Evolutionary conservation across 495 filamentous ascomycete species (phyloP).

Genomic region (Geopyxis carbonaria): DNA sequence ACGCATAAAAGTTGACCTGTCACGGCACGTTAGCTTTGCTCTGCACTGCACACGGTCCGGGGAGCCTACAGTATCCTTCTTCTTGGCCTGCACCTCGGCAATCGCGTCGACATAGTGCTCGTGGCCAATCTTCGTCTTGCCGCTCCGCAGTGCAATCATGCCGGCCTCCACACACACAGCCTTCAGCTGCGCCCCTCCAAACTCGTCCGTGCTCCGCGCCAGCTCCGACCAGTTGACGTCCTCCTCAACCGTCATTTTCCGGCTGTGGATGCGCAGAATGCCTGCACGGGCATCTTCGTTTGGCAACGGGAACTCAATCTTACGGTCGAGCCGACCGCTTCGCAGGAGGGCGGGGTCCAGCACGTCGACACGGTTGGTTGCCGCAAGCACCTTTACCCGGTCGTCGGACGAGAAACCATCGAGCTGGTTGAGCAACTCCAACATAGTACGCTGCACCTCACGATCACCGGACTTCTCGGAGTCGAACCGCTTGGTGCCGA

Average conservation of each 20-base stretch:
- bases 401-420: slow-evolving; percentile 99
- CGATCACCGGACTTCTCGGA: slow-evolving; percentile 95
- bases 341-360: slow-evolving; percentile 87
- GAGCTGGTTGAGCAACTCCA: slow-evolving; percentile 96
- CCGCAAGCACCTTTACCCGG: slow-evolving; percentile 94
- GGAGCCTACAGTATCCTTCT: slow-evolving; percentile 55
- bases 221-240: slow-evolving; percentile 92
- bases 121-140: slow-evolving; percentile 84
- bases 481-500: slow-evolving; percentile 97
- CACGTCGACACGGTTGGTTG: slow-evolving; percentile 95
- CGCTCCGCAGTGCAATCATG: slow-evolving; percentile 92
- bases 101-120: slow-evolving; percentile 99
- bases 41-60: not conserved
- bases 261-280: slow-evolving; percentile 90
- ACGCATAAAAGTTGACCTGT: slow-evolving; percentile 45
- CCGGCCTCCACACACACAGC: slow-evolving; percentile 97
- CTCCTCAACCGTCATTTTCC: slow-evolving; percentile 94
- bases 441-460: slow-evolving; percentile 97
- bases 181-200: slow-evolving; percentile 93
- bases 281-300: slow-evolving; percentile 96
- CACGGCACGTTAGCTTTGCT: slow-evolving; percentile 5
- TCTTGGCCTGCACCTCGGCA: slow-evolving; percentile 91
- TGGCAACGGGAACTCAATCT: slow-evolving; percentile 98
- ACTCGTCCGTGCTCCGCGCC: slow-evolving; percentile 95
- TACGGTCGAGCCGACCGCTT: slow-evolving; percentile 87